These are phyloP conservation scores for Dalechampia spathulata DNA, from an alignment of 441 rosid genomes.

Conservation along the genomic window DNA sequence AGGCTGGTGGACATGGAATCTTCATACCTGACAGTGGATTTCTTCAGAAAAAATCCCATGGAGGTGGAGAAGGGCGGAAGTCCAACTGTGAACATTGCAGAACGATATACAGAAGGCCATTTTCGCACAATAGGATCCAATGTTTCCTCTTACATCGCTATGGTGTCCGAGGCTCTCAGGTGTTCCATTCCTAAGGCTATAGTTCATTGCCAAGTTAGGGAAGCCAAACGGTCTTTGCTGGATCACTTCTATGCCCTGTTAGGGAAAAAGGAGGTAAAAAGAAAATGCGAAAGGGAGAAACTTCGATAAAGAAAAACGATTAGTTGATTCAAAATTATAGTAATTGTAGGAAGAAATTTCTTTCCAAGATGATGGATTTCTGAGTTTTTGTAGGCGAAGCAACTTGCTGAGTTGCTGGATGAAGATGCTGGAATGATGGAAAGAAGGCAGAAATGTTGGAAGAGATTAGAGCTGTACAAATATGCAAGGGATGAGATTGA, in stretches of 20 bases:
- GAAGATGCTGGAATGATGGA: slow-evolving; percentile 61
- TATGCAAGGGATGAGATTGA: slow-evolving; percentile 61
- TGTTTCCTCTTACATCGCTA: slow-evolving; percentile 56
- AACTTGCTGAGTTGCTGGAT: slow-evolving; percentile 44
- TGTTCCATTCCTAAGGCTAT: slow-evolving; percentile 75
- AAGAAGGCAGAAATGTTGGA: slow-evolving; percentile 46
- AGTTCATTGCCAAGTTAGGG: slow-evolving; percentile 78
- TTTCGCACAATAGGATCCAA: slow-evolving; percentile 72
- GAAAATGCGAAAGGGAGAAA: not conserved
- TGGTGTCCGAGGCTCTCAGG: slow-evolving; percentile 75
- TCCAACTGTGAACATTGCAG: slow-evolving; percentile 28
- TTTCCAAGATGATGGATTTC: not conserved
- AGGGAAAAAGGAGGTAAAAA: slow-evolving; percentile 60
- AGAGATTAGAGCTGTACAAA: slow-evolving; percentile 54
- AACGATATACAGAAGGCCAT: slow-evolving; percentile 61
- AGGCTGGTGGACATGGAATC: slow-evolving; percentile 92
- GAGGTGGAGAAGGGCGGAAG: slow-evolving; percentile 52
- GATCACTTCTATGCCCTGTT: slow-evolving; percentile 59
- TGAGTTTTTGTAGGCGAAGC: slow-evolving; percentile 29
- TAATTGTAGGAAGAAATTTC: no score
- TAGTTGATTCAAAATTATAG: no score
- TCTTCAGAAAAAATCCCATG: slow-evolving; percentile 76
- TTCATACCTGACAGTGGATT: slow-evolving; percentile 75
- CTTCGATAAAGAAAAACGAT: not conserved
- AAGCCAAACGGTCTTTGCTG: slow-evolving; percentile 63